Conservation (phyloP, 2,329 filamentous ascomycete genomes). For the Ophiostoma montium region DNA sequence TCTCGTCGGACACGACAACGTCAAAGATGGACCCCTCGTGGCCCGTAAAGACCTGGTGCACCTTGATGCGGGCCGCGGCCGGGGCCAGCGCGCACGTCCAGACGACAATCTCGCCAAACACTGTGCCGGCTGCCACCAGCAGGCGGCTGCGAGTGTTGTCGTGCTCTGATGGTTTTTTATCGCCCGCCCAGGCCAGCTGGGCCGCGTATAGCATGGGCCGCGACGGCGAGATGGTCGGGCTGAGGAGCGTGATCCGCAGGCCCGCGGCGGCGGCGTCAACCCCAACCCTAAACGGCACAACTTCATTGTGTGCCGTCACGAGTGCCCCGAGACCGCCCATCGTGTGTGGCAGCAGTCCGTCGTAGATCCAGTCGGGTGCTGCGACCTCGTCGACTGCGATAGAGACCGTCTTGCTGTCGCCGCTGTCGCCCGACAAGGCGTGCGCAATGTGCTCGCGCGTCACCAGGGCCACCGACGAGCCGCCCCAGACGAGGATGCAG, state of each 20-base stretch:
- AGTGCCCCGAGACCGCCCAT: constrained; percentile 35
- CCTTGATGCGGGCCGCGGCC: constrained; percentile 20
- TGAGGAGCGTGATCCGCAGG: constrained; percentile 27
- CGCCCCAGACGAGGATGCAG: constrained; percentile 55
- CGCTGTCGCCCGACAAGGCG: constrained; percentile 16
- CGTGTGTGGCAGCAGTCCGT: constrained; percentile 39
- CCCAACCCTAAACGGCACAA: constrained; percentile 36
- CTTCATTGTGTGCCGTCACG: constrained; percentile 78
- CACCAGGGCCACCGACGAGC: constrained; percentile 38
- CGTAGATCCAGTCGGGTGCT: constrained; percentile 65
- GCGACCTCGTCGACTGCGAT: constrained; percentile 24
- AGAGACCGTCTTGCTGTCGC: background rate
- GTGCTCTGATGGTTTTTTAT: constrained; percentile 18
- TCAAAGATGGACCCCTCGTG: constrained; percentile 94
- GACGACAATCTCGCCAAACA: constrained; percentile 84
- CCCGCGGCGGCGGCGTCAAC: background rate
- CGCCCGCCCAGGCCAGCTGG: constrained; percentile 48
- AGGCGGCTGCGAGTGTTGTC: constrained; percentile 26
- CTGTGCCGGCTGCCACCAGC: constrained; percentile 75
- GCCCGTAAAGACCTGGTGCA: constrained; percentile 42
- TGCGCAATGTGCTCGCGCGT: constrained; percentile 20
- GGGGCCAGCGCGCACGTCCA: constrained; percentile 52
- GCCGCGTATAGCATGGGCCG: constrained; percentile 83
- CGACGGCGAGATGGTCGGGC: constrained; percentile 44
- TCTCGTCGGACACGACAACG: constrained; percentile 56